Evolutionary conservation across 225 moss, liverwort and hornwort species (phyloP).

Genomic region (Ulota crispa): DNA sequence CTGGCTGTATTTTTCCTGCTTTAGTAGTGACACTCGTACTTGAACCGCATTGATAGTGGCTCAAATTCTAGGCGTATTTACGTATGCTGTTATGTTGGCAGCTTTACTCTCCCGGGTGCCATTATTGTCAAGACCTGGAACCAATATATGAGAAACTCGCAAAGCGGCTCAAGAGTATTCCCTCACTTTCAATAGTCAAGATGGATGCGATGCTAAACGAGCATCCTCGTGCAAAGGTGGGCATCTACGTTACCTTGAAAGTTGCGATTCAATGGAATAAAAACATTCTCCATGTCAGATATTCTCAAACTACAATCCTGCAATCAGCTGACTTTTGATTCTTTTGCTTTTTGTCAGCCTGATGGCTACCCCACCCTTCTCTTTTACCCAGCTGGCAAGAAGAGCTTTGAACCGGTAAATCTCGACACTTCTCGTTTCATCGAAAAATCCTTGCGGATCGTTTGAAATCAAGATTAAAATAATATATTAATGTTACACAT

Average conservation of each 20-base stretch:
- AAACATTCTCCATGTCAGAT: neutral
- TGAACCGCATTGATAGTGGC: neutral
- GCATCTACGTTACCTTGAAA: neutral
- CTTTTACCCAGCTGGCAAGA: constrained; percentile 90
- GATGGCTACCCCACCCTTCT: constrained; percentile 92
- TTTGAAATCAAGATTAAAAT: neutral
- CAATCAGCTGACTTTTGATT: constrained; percentile 19
- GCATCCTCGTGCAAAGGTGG: constrained; percentile 84
- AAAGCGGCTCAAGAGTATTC: constrained; percentile 63
- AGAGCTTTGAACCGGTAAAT: constrained; percentile 93
- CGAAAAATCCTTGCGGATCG: neutral
- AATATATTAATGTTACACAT: neutral
- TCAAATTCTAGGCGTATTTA: neutral
- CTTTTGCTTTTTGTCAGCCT: constrained; percentile 47
- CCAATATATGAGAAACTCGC: constrained; percentile 82
- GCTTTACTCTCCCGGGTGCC: constrained; percentile 80
- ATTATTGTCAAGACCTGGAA: constrained; percentile 79
- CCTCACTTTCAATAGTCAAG: constrained; percentile 80
- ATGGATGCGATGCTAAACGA: constrained; percentile 86
- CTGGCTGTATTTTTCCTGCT: neutral
- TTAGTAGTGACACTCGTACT: constrained; percentile 1
- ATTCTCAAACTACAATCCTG: neutral
- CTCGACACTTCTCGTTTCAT: neutral
- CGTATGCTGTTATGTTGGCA: constrained; percentile 27
- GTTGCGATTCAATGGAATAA: neutral